phyloP scores from a whole-genome alignment of 371 early-diverging fungal species.

The Mortierella sp. region DNA sequence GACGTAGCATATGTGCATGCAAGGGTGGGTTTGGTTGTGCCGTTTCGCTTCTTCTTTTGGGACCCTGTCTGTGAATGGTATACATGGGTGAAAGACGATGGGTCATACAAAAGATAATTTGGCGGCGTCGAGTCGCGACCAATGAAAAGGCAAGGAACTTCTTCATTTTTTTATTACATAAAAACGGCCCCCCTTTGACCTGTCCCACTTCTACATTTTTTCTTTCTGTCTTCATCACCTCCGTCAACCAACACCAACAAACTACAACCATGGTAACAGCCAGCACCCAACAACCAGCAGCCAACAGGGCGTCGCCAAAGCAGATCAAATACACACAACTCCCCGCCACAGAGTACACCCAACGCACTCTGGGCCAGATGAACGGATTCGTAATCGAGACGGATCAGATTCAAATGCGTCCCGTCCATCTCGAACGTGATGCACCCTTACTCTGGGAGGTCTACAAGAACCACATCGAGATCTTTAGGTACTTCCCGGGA shows the following conservation, averaged over 20 bases:
- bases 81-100: not conserved
- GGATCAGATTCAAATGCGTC: slow-evolving; percentile 37
- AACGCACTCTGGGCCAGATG: slow-evolving; percentile 34
- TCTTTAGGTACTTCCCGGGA: slow-evolving; percentile 39
- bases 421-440: slow-evolving; percentile 43
- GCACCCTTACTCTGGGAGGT: slow-evolving; percentile 38
- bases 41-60: not conserved
- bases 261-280: slow-evolving; percentile 1
- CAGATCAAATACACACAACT: slow-evolving; percentile 28
- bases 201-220: too few relatives aligned
- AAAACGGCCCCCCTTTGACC: not conserved
- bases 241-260: not conserved
- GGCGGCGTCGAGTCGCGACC: not conserved
- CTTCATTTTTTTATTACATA: not conserved
- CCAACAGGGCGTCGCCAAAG: not conserved
- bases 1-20: not conserved
- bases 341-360: slow-evolving; percentile 23
- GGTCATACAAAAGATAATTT: not conserved
- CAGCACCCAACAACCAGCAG: not conserved
- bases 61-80: not conserved
- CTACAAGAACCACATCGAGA: slow-evolving; percentile 31
- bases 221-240: not conserved
- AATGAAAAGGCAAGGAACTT: not conserved
- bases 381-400: slow-evolving; percentile 43
- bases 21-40: not conserved